Evolutionary conservation across 2,329 filamentous ascomycete genomes (phyloP), one percentile per base, ranked within the genome.

Genomic region (Sarocladium oryzae): DNA sequence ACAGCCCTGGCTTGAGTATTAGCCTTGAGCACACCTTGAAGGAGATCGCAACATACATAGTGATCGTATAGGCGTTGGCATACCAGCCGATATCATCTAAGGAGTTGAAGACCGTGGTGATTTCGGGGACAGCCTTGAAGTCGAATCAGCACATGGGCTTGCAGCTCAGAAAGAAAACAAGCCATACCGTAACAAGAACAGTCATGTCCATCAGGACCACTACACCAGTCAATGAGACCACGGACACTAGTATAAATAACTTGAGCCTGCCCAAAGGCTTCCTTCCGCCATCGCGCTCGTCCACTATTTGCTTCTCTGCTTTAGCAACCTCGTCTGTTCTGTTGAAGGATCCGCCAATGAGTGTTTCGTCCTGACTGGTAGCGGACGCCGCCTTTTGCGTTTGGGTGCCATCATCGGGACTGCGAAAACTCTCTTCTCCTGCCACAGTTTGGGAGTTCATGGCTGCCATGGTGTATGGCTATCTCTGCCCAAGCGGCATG

Each of bases 21-120:
- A 28, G 40, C 21, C 23, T 18, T 4, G 24, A 16, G 8, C 5
- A 28, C 15, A 28, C 11, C 40, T 9, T 45, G 9, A n/a, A n/a
- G 18, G 9, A 4, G 23, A 9, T n/a, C 7, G 8, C 4, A 23
- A 43, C 43, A 11, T 10, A 48, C 43, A 48, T 48, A 21, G 26
- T 32, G 26, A 48, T 30, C 10, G 43, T 48, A 33, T 33, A 48
- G 3, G 43, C 43, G 20, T 30, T 48, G 10, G 26, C 43, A n/a
- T 48, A 48, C 43, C 43, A 48, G 24, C 28, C 43, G 9, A 48
- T 48, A 33, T 32, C 28, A 16, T 48, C 43, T 9, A 48, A 26
- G 4, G 43, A 48, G 26, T 48, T 48, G 43, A 48, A 48, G 43
- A 48, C 43, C 3, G 43, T 48, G 7, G 43, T 48, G 26, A 48